Base-by-base conservation (phyloP, 2,329 filamentous ascomycete species). In the Hymenoscyphus salicellus region DNA sequence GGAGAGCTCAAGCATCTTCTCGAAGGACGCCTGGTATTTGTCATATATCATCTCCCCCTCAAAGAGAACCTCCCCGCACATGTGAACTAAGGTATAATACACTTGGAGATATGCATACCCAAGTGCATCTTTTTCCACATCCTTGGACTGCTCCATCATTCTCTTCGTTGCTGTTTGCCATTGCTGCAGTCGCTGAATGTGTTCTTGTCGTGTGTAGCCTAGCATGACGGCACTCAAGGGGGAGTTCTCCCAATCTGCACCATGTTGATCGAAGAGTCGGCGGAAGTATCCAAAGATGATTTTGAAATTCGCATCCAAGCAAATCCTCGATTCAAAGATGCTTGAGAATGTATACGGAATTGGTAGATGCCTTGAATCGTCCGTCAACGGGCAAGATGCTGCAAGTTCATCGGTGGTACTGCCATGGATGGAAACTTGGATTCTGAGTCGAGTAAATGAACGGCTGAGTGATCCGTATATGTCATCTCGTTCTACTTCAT, bases 41-140 rank as follows among this genome's bases (percentile, higher is more conserved):
- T 83, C 79, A 58, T 76, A 82, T 5, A 70, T 69, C 11, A 69
- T 72, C 64, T 82, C 79, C 33, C 52, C 52, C n/a, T 63, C 28
- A 3, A 60, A 46, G 8, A 63, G 41, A 1, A 61, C 63, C 10
- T 63, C 60, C 20, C 57, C 49, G 23, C 62, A 49, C 14, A 65
- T 38, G 11, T 14, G 58, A 5, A 66, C 33, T 1, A 63, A 30
- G 4, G 46, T 62, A 23, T 65, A 59, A 43, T 68, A 68, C 11
- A 68, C 55, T 36, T 66, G 60, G 14, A 68, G 64, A 59, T 66
- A 68, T 49, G 43, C 28, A 16, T 46, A 58, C 10, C 41, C 55
- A 10, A 41, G 55, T 32, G 5, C 32, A n/a, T 28, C 33, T 20
- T n/a, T 20, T 28, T 55, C 33, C 2, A 11, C 16, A 23, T 30